Evolutionary conservation across 2,329 filamentous ascomycete genomes (phyloP).

Genomic region (Aspergillus transmontanensis): DNA sequence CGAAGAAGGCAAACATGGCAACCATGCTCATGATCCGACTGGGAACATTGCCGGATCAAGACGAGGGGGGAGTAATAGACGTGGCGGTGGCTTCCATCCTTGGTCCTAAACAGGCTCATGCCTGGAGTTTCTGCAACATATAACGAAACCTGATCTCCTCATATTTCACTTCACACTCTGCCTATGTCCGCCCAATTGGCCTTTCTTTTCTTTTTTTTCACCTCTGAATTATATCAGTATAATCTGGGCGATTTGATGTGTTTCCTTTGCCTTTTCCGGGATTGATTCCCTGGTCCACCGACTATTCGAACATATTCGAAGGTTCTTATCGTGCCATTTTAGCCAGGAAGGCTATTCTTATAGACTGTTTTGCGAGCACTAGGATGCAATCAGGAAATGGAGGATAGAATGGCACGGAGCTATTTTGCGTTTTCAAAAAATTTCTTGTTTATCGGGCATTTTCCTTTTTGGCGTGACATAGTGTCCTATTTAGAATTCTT

Average conservation of each 20-base stretch:
- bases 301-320: background rate
- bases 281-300: background rate
- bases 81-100: slow-evolving; percentile 36
- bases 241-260: background rate
- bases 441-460: slow-evolving; percentile 9
- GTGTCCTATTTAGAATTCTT: slow-evolving; percentile 7
- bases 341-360: slow-evolving; percentile 20
- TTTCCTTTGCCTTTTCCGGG: background rate
- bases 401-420: slow-evolving; percentile 22
- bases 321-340: slow-evolving; percentile 12
- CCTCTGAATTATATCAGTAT: slow-evolving; percentile 5
- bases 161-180: background rate
- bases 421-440: slow-evolving; percentile 13
- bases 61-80: slow-evolving; percentile 40
- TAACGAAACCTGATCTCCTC: background rate
- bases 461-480: slow-evolving; percentile 12
- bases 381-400: slow-evolving; percentile 17
- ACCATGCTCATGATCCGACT: slow-evolving; percentile 33
- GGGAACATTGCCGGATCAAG: slow-evolving; percentile 30
- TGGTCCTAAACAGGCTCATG: slow-evolving; percentile 31
- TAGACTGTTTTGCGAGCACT: slow-evolving; percentile 23
- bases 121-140: background rate
- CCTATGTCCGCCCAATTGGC: background rate
- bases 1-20: slow-evolving; percentile 42
- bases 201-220: slow-evolving; percentile 7